A percentile compares a stretch with the other conserved stretches of the same genome.
Evolutionary conservation across 306 rosid genomes (phyloP).

Genomic region (Prunus fruticosa): DNA sequence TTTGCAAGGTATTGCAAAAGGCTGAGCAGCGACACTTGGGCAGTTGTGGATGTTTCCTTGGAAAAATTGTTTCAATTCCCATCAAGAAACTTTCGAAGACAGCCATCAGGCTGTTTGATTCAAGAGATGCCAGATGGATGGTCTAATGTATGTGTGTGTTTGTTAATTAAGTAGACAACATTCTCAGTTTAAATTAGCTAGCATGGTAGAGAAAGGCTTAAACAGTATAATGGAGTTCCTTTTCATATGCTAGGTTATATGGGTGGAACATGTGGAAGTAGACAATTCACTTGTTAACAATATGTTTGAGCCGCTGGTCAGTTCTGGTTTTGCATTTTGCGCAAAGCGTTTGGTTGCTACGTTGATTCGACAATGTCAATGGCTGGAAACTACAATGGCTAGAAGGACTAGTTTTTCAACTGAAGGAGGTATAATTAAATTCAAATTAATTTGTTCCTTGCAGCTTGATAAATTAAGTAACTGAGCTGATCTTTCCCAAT

Average conservation of each 20-base stretch:
- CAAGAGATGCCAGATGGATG: conserved; percentile 29
- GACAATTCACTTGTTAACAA: conserved; percentile 30
- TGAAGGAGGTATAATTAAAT: conserved; percentile 24
- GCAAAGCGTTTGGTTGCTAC: conserved; percentile 56
- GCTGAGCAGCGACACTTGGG: conserved; percentile 37
- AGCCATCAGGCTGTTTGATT: conserved; percentile 67
- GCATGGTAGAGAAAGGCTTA: conserved; percentile 1
- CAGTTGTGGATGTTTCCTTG: conserved; percentile 56
- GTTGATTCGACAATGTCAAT: conserved; percentile 30
- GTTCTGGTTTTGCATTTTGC: conserved; percentile 47
- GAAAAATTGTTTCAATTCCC: conserved; percentile 44
- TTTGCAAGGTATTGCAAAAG: conserved; percentile 57
- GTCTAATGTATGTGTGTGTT: neutral
- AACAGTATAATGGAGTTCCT: neutral
- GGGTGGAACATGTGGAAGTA: conserved; percentile 64
- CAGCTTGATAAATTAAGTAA: neutral
- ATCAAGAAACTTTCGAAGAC: conserved; percentile 22
- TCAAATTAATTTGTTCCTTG: neutral
- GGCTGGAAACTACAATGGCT: conserved; percentile 11
- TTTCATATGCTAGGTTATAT: conserved; percentile 33
- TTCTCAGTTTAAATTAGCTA: conserved; percentile 22
- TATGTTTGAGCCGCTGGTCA: conserved; percentile 25
- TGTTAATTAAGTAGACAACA: too few species aligned
- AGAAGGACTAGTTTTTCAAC: conserved; percentile 1
- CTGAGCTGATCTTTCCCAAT: neutral